Evolutionary conservation across 495 filamentous ascomycete species (phyloP), one percentile per base, ranked within the genome.

Genomic region (Aspergillus wentii): DNA sequence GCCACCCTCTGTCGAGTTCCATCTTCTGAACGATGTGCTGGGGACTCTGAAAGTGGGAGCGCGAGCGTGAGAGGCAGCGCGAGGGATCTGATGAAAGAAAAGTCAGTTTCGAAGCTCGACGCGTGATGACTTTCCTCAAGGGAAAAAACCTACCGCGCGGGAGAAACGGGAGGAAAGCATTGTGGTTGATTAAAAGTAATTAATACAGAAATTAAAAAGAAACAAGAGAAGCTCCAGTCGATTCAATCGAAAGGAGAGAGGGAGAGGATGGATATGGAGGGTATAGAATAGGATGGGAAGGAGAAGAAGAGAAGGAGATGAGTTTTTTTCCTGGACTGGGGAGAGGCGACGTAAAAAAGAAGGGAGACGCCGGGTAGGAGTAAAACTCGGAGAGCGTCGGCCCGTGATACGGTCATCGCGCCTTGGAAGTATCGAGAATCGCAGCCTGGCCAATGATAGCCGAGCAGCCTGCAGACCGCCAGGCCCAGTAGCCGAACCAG

Each of bases 1-100:
- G 48, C 76, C 83, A 54, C 76, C 80, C 48, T 85, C 84, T 38
- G 89, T 88, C 35, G 85, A 86, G 66, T 94, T 86, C 71, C 80
- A 88, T 69, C 85, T 63, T 65, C 76, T 67, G 74, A 81, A 77
- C 63, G 82, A 56, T 56, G 72, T 65, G 43, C 64, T 56, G 38
- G 80, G 71, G 40, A 75, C 54, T 64, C 74, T 70, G 62, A 69
- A 59, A 44, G 66, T 66, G 61, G 77, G 72, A 30, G 70, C 47
- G 54, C 69, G 71, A 49, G 67, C 56, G 52, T 79, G 64, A 46
- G 51, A 44, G 38, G 61, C 54, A 52, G 63, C 45, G 59, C 65
- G 67, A 42, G 67, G 67, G 32, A 71, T 55, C 67, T 71, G 40
- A 17, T 11, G 49, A 40, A 46, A 38, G 16, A 33, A 18, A 22